Percentiles rank a stretch among this genome's conserved stretches.
phyloP scores from a whole-genome alignment of 768 basidiomycete genomes.

The Kwoniella heveanensis region DNA sequence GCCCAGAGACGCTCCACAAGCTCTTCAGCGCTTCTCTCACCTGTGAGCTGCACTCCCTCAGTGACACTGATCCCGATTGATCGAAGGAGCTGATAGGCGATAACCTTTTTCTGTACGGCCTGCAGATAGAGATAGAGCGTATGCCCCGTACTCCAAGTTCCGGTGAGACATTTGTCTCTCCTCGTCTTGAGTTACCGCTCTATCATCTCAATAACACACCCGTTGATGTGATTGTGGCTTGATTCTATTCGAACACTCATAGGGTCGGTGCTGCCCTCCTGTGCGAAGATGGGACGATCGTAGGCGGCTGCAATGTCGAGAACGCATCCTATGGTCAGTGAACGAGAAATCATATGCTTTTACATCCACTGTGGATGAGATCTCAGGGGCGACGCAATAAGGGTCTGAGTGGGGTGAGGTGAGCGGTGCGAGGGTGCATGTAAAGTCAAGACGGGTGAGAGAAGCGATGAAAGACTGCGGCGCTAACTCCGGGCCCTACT shows the following conservation, averaged over 20 bases:
- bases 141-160: slow-evolving; percentile 87
- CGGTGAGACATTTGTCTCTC: no score
- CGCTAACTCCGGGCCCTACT: no score
- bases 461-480: no score
- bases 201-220: no score
- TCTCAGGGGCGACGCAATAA: no score
- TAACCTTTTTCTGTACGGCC: not conserved
- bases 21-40: slow-evolving; percentile 35
- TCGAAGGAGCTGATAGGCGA: no score
- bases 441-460: not conserved
- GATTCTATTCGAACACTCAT: no score
- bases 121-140: slow-evolving; percentile 64
- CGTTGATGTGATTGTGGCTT: not conserved
- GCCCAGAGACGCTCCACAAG: slow-evolving; percentile 27
- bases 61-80: no score
- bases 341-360: no score
- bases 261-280: slow-evolving; percentile 83
- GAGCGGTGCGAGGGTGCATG: not conserved
- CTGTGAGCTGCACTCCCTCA: slow-evolving; percentile 33
- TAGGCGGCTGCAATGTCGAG: slow-evolving; percentile 89
- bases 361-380: no score
- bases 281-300: slow-evolving; percentile 63
- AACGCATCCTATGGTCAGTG: slow-evolving; percentile 82
- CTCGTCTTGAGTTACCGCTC: no score
- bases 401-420: not conserved